phyloP scores from a whole-genome alignment of 768 basidiomycete species.

The Stropharia rugosoannulata region DNA sequence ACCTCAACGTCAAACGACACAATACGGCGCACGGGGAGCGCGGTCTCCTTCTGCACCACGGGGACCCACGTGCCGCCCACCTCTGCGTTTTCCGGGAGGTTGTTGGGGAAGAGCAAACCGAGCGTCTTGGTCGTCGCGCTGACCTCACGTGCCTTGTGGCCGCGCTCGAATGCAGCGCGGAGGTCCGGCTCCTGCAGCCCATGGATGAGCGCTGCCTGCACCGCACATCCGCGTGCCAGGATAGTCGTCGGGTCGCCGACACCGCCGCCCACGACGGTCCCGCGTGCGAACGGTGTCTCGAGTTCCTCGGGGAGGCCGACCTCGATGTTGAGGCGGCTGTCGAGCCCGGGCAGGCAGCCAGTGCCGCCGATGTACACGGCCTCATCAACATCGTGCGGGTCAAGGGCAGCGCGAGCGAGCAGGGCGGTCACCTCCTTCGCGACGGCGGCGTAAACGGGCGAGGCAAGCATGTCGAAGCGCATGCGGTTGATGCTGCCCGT shows the following conservation, averaged over 20 bases:
- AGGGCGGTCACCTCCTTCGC: constrained; percentile 50
- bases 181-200: constrained; percentile 52
- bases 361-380: constrained; percentile 81
- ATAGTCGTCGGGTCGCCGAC: constrained; percentile 77
- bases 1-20: constrained; percentile 59
- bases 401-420: constrained; percentile 49
- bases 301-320: constrained; percentile 62
- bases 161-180: constrained; percentile 44
- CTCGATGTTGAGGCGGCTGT: constrained; percentile 47
- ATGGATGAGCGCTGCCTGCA: constrained; percentile 67
- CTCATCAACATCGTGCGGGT: constrained; percentile 72
- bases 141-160: constrained; percentile 29
- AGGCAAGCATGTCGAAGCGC: constrained; percentile 63
- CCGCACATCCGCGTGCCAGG: constrained; percentile 72
- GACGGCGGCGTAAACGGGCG: constrained; percentile 59
- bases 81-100: constrained; percentile 33
- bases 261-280: constrained; percentile 71
- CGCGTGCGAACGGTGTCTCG: constrained; percentile 62
- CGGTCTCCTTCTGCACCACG: constrained; percentile 68
- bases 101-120: constrained; percentile 63
- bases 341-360: constrained; percentile 71
- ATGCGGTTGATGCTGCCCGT: constrained; percentile 59
- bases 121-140: constrained; percentile 63
- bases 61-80: constrained; percentile 68
- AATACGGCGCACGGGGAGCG: constrained; percentile 63